A percentile compares a stretch with the other conserved stretches of the same genome.
phyloP scores from a whole-genome alignment of 345 rosid genomes.

The Garcia nutans region DNA sequence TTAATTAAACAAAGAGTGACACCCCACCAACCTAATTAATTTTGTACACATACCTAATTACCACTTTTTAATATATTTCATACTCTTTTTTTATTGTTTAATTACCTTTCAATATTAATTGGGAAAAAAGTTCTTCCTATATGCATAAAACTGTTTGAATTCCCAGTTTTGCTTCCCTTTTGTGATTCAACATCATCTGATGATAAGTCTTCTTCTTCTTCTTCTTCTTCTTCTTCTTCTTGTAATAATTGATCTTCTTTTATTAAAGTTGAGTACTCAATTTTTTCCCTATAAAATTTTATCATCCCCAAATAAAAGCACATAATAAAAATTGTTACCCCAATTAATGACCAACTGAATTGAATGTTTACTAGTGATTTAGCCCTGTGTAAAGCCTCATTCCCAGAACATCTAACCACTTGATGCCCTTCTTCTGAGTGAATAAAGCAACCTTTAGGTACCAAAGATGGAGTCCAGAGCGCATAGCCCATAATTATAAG shows the following conservation, averaged over 20 bases:
- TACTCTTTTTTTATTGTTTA: neutral
- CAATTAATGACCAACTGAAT: slow-evolving; percentile 62
- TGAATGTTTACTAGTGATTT: slow-evolving; percentile 68
- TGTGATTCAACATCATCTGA: slow-evolving; percentile 50
- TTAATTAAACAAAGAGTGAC: slow-evolving; percentile 21
- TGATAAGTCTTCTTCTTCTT: too few relatives aligned
- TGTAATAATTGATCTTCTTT: slow-evolving; percentile 24
- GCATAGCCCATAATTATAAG: slow-evolving; percentile 63
- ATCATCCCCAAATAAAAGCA: slow-evolving; percentile 41
- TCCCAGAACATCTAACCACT: slow-evolving; percentile 57
- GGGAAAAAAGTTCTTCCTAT: slow-evolving; percentile 36
- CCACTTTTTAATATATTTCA: neutral
- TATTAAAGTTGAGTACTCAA: slow-evolving; percentile 46
- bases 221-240: slow-evolving; percentile 35
- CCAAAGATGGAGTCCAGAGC: slow-evolving; percentile 70
- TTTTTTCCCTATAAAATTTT: slow-evolving; percentile 35
- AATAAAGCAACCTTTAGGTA: slow-evolving; percentile 65
- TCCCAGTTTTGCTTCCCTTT: slow-evolving; percentile 4
- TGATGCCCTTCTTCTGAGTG: slow-evolving; percentile 62
- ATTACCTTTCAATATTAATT: slow-evolving; percentile 43
- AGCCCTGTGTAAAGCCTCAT: slow-evolving; percentile 60
- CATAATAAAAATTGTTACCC: slow-evolving; percentile 40
- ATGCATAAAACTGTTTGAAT: slow-evolving; percentile 31
- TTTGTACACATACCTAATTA: slow-evolving; percentile 18
- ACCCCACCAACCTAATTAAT: slow-evolving; percentile 7